Percentiles rank a stretch among this genome's conserved stretches.
Evolutionary conservation across 352 stramenopile genomes (phyloP).

Genomic region (Phytophthora fragariae): DNA sequence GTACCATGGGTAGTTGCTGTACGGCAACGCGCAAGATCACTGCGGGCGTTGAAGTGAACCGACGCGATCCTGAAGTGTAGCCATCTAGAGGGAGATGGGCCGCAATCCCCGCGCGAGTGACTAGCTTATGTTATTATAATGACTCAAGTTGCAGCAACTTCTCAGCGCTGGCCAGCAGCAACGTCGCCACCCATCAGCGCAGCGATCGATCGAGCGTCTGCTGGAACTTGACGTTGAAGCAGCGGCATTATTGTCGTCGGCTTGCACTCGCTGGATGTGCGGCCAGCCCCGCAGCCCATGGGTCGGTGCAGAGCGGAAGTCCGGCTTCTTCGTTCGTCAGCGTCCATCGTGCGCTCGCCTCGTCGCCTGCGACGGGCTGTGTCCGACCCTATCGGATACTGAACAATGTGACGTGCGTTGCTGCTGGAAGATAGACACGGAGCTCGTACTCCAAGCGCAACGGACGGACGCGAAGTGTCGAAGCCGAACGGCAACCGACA

Average conservation of each 20-base stretch:
- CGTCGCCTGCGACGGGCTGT: slow-evolving; percentile 7
- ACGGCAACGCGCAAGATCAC: not conserved
- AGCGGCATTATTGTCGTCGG: slow-evolving; percentile 22
- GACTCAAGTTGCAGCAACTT: slow-evolving; percentile 21
- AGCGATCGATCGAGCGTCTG: too few species aligned
- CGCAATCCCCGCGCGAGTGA: slow-evolving; percentile 11
- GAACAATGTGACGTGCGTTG: slow-evolving; percentile 14
- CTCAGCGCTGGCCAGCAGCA: not conserved
- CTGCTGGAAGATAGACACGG: slow-evolving; percentile 2
- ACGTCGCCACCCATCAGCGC: not conserved
- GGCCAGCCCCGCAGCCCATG: not conserved
- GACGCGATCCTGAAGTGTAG: slow-evolving; percentile 30
- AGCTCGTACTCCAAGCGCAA: not conserved
- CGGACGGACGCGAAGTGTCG: not conserved
- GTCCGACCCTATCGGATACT: not conserved
- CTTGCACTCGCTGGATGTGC: not conserved
- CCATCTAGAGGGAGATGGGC: slow-evolving; percentile 15
- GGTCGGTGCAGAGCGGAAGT: not conserved
- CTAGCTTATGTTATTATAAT: slow-evolving; percentile 7
- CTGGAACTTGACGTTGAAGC: slow-evolving; percentile 22
- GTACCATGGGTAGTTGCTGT: not conserved
- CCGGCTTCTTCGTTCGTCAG: slow-evolving; percentile 31
- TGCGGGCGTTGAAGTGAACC: slow-evolving; percentile 9
- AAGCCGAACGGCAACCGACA: not conserved
- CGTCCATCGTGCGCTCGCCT: not conserved